Conservation (phyloP, 148 eudicot species). For the Vaccinium darrowii region DNA sequence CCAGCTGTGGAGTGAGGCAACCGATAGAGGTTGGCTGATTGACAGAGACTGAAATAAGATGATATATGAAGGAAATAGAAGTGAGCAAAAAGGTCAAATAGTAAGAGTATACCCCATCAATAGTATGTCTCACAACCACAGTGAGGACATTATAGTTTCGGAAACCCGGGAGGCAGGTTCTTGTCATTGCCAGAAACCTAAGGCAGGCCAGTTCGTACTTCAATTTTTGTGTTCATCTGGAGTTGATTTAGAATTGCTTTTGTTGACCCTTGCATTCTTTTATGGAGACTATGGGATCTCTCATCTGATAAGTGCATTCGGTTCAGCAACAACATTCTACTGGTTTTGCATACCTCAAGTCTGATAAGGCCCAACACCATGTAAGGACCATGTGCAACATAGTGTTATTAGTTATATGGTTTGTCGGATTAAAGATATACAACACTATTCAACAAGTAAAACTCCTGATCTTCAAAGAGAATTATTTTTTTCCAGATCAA, state of each 20-base stretch:
- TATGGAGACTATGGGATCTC: too few relatives aligned
- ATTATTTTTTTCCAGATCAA: neutral
- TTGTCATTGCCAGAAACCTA: neutral
- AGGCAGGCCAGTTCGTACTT: neutral
- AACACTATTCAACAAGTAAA: neutral
- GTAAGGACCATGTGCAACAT: too few relatives aligned
- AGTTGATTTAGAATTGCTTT: too few relatives aligned
- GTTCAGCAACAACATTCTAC: too few relatives aligned
- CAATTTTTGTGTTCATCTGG: neutral
- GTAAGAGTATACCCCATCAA: neutral
- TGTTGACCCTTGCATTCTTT: too few relatives aligned
- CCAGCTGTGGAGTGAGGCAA: neutral
- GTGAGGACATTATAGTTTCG: neutral
- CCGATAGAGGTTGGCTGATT: neutral
- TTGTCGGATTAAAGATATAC: neutral
- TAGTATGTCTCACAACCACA: neutral
- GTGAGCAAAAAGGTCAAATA: neutral
- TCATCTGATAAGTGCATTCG: too few relatives aligned
- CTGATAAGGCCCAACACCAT: too few relatives aligned
- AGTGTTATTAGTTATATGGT: too few relatives aligned
- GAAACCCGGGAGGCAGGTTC: neutral
- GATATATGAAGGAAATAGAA: neutral
- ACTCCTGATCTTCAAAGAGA: neutral
- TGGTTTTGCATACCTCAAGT: too few relatives aligned
- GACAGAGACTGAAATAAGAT: neutral